Base-by-base conservation (phyloP, 116 monocot species). In the Posidonia oceanica region DNA sequence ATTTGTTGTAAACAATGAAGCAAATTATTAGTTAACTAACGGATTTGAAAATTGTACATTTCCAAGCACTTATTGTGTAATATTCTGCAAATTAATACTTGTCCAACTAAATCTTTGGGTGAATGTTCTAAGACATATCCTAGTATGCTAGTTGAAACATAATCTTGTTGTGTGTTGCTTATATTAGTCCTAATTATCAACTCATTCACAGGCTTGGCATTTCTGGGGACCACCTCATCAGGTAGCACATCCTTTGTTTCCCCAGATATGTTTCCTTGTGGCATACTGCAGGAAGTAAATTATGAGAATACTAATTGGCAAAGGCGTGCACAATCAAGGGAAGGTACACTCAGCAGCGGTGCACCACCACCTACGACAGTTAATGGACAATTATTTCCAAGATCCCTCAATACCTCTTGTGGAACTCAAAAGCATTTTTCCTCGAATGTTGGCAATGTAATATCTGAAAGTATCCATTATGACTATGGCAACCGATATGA, bases 201-300 rank as follows among this genome's bases (percentile, higher is more conserved):
- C 7, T 39, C 17, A 65, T 42, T 68, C 41, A 48, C 71, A 71
- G 71, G 71, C 7, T 12, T 39, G 16, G 20, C 0, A 4, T 44
- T 71, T 23, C 18, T 36, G 44, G 71, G 13, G 8, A 60, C 71
- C 13, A 41, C 42, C 59, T 60, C 23, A 48, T 54, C 61, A 48
- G 59, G 20, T 20, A 48, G 14, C 59, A 61, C 40, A 44, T 71
- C 71, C 18, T 61, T 71, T 48, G 13, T 61, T 60, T 71, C 41
- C 14, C 61, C 71, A 21, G 42, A 61, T 61, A 61, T 71, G 15
- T 44, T 71, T 61, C 23, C 48, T 21, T 21, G 18, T 29, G 14
- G 44, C 15, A 38, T 36, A 12, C 12, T 37, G 36, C 16, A 18
- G 5, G 71, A 61, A 42, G 23, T 14, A 61, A 71, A 61, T 17